Evolutionary conservation across 1,284 basidiomycete species (phyloP), one percentile per base, ranked within the genome.

Genomic region (Papiliotrema nemorosa): DNA sequence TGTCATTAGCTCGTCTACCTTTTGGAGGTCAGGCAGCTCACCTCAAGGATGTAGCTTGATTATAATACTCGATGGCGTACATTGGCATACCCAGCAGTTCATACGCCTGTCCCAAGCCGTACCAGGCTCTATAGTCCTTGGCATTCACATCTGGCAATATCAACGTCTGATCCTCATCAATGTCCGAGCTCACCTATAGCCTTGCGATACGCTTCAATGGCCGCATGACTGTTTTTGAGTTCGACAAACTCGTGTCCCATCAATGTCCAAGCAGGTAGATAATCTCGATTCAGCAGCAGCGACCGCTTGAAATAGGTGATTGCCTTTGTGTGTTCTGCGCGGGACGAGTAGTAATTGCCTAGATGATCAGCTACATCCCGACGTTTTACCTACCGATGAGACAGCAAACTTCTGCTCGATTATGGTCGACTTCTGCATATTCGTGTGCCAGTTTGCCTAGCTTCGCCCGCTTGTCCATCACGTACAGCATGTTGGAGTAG

Each of bases 201-300:
- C 66, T 91, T 82, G 43, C 96, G 82, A 75, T 98, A 99, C 25
- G 92, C 90, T 75, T 97, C 96, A 49, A 97, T 94, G 1, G 96
- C 96, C 2, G 96, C 94, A 78, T 97, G 93, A 16, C 90, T 90
- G 74, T 99, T 98, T 76, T 97, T 97, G 81, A 97, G 84, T 77
- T 98, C 96, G 49, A 98, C 87, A 67, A 91, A 98, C 73, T 97
- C 96, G 73, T 98, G 96, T 0, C 96, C 96, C 86, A 99, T 91
- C 55, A 98, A 75, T n/a, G 94, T 97, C 96, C 96, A 99, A 3
- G 96, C 96, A 3, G 90, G 87, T 21, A 97, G 80, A 73, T 93
- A 98, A 5, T 89, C 91, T 55, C 88, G 82, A 73, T 99, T 94
- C 44, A 99, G 82, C 63, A 93, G 86, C 18, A 94, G 88, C 9